Evolutionary conservation across 352 stramenopile genomes (phyloP), one percentile per base, ranked within the genome.

Genomic region (Thalassiosira mediterranea): DNA sequence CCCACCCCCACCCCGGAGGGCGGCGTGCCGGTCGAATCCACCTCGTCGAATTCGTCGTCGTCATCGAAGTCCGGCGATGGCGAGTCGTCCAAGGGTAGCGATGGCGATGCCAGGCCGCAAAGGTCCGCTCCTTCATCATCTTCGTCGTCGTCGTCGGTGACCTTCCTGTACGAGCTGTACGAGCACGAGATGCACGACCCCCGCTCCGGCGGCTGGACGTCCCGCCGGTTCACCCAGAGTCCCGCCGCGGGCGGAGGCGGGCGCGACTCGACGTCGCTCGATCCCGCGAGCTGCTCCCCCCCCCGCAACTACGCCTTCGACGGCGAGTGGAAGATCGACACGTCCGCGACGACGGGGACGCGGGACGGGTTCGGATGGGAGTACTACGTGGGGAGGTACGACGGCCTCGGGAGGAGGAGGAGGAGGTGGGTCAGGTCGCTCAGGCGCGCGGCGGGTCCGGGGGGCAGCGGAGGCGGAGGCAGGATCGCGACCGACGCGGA

Each of bases 251-350:
- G 70, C 0, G 70, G 70, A 2, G 70, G 70, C 17, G 70, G 70
- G 17, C 37, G 70, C 17, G 70, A 79, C 52, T 79, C 59, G 11
- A 65, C 54, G 1, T 76, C 63, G 25, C 37, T 76, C 7, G 57
- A 80, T 63, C 63, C 62, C 34, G 19, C 48, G 19, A 48, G 37
- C 17, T 80, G 72, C 28, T 31, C 63, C 2, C 56, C 72, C 2
- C 63, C 72, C 0, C 21, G 72, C 29, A 77, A 77, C 54, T 71
- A 77, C 23, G n/a, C 40, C 1, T 91, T 86, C 56, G 67, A 72
- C 26, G 79, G 76, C 38, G 82, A 89, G 48, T 91, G 85, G 85
- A 91, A 91, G 40, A 91, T 91, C 76, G 72, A 80, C 38, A 69
- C 76, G 56, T 47, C 51, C 17, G 73, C 82, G 15, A 60, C 77